Evolutionary conservation across 257 asterid species (phyloP).

Genomic region (Solanum megistacrolobum): DNA sequence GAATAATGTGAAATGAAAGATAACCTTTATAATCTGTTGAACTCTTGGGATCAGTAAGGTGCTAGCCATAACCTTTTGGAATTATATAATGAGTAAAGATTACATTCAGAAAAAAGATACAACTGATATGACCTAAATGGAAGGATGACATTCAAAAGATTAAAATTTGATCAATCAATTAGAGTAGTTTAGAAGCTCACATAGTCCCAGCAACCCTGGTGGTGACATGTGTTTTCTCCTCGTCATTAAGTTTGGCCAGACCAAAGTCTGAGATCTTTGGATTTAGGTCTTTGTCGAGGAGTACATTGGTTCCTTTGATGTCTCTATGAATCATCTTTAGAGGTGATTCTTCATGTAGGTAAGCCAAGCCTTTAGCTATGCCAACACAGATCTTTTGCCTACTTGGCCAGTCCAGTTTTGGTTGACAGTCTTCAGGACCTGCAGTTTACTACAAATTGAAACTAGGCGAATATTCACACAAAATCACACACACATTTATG

Average conservation of each 20-base stretch:
- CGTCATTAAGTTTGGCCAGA: constrained; percentile 57
- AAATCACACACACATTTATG: background rate
- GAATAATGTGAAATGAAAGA: background rate
- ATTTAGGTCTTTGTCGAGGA: constrained; percentile 52
- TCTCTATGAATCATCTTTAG: constrained; percentile 62
- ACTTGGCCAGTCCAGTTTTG: constrained; percentile 39
- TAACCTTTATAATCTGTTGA: background rate
- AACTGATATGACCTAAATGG: background rate
- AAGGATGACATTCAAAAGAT: background rate
- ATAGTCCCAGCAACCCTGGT: constrained; percentile 69
- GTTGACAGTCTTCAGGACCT: constrained; percentile 40
- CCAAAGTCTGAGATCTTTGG: constrained; percentile 75
- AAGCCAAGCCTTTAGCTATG: constrained; percentile 48
- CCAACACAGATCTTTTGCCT: constrained; percentile 47
- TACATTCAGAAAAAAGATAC: background rate
- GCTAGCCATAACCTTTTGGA: background rate
- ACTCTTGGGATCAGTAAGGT: background rate
- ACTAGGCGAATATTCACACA: background rate
- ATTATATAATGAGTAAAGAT: background rate
- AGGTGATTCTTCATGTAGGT: constrained; percentile 58
- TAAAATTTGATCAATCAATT: background rate
- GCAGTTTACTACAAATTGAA: background rate
- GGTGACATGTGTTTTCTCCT: constrained; percentile 50
- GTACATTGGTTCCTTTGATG: constrained; percentile 50
- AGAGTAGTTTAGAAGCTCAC: constrained; percentile 22